Base-by-base conservation (phyloP, 2,329 filamentous ascomycete species). In the Sclerotinia borealis region DNA sequence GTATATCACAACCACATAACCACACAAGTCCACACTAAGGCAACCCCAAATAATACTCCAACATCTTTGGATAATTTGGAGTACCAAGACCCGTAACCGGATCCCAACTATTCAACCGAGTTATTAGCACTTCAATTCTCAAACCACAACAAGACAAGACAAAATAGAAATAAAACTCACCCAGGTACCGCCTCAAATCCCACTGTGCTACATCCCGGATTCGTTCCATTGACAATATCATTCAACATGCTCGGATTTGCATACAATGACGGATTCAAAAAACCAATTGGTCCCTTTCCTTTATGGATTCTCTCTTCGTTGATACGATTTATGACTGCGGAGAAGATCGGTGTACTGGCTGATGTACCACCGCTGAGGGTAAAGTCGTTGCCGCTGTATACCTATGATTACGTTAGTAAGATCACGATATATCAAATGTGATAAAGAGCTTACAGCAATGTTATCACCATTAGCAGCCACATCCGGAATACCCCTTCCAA, bases 181-280 rank as follows among this genome's bases (percentile, higher is more conserved):
- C 72, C 71, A 50, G 66, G 58, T 31, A 71, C 68, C 10, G 73
- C 71, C 17, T 68, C 67, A 43, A 75, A 75, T 3, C 73, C 73
- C 10, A 65, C 61, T 3, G 72, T 72, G 39, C 66, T 64, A 59
- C 73, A 75, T 1, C 73, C 72, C 29, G 68, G 67, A 63, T 72
- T 73, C 17, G 66, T 68, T 58, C 68, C 66, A 64, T 70, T 69
- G 4, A 71, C 66, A 49, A 65, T 79, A 68, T 48, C 74, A 73
- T 65, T 75, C 70, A 66, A 67, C 71, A 64, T 72, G 64, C 37
- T 59, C 0, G 75, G 74, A 62, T 82, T 75, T 2, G 76, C 76
- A 66, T 83, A 83, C n/a, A 83, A 69, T 47, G 78, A 77, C 0
- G 78, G 81, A 58, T 84, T 81, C 25, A 84, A 71, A 66, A 84